Evolutionary conservation across 163 green algal genomes (phyloP).

Genomic region (Chlorella variabilis): DNA sequence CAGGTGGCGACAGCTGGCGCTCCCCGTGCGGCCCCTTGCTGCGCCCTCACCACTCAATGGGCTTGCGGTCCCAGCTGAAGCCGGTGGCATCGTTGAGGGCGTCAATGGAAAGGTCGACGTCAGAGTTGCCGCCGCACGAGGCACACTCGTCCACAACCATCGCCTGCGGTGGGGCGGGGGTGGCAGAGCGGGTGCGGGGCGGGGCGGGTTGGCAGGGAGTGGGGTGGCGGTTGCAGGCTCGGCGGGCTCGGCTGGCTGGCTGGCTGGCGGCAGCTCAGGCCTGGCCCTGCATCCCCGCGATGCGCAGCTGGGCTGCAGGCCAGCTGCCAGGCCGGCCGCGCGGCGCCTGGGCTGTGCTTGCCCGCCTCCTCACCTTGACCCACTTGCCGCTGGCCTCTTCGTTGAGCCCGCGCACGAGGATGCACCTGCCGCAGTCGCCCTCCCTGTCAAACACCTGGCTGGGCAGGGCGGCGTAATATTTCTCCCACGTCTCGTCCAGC

Average conservation of each 20-base stretch:
- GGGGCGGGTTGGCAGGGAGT: too few relatives aligned
- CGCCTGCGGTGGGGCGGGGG: too few relatives aligned
- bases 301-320: too few relatives aligned
- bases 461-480: background rate
- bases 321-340: too few relatives aligned
- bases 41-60: background rate
- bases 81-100: background rate
- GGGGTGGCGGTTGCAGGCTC: too few relatives aligned
- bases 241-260: too few relatives aligned
- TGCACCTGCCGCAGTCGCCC: conserved; percentile 1
- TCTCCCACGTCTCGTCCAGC: conserved; percentile 1
- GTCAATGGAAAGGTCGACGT: background rate
- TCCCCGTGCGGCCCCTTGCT: too few relatives aligned
- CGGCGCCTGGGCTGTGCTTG: too few relatives aligned
- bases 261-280: too few relatives aligned
- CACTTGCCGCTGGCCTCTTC: background rate
- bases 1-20: too few relatives aligned
- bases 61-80: background rate
- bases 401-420: background rate
- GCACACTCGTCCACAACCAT: conserved; percentile 8
- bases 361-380: conserved; percentile 12
- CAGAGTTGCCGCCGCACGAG: background rate
- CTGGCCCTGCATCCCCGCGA: too few relatives aligned
- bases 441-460: conserved; percentile 5
- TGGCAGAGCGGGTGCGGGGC: too few relatives aligned